Conservation (phyloP, 176 grass and related monocot genomes). For the sorghum (Sorghum bicolor) region DNA sequence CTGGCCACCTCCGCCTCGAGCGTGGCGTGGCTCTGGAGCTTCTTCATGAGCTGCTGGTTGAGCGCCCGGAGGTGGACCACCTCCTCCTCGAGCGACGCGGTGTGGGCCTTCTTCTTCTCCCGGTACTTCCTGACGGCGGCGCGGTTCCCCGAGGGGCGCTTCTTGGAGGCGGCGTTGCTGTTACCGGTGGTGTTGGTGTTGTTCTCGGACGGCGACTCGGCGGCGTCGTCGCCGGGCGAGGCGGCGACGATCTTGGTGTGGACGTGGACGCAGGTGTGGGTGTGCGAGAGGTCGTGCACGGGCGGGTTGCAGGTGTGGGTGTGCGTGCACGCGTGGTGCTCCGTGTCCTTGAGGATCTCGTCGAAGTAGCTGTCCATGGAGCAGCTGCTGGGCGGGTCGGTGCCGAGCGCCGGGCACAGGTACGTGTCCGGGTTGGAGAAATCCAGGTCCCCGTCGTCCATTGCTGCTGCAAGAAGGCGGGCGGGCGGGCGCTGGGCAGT, state of each 20-base stretch:
- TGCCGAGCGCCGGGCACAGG: slow-evolving; percentile 22
- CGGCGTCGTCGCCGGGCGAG: slow-evolving; percentile 19
- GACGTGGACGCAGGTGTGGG: slow-evolving; percentile 75
- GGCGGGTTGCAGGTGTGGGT: slow-evolving; percentile 86
- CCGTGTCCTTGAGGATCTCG: slow-evolving; percentile 50
- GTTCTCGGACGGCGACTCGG: slow-evolving; percentile 33
- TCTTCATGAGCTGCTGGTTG: slow-evolving; percentile 60
- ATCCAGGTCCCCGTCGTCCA: slow-evolving; percentile 68
- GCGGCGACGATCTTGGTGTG: slow-evolving; percentile 66
- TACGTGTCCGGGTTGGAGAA: slow-evolving; percentile 60
- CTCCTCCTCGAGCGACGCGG: slow-evolving; percentile 52
- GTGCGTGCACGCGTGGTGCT: slow-evolving; percentile 66
- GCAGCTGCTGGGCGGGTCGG: slow-evolving; percentile 45
- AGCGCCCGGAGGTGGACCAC: slow-evolving; percentile 37
- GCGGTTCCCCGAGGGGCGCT: slow-evolving; percentile 47
- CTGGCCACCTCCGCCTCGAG: slow-evolving; percentile 59
- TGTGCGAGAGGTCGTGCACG: slow-evolving; percentile 48
- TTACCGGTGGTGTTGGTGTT: neutral
- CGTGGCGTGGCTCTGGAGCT: slow-evolving; percentile 51
- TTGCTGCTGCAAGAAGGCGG: too few species aligned
- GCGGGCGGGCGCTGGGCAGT: neutral
- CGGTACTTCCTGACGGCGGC: slow-evolving; percentile 74
- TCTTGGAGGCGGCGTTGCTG: slow-evolving; percentile 18
- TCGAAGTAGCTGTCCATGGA: slow-evolving; percentile 76
- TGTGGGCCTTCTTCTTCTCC: slow-evolving; percentile 77